phyloP scores from a whole-genome alignment of 352 stramenopile genomes.

The Phytophthora hybrid region DNA sequence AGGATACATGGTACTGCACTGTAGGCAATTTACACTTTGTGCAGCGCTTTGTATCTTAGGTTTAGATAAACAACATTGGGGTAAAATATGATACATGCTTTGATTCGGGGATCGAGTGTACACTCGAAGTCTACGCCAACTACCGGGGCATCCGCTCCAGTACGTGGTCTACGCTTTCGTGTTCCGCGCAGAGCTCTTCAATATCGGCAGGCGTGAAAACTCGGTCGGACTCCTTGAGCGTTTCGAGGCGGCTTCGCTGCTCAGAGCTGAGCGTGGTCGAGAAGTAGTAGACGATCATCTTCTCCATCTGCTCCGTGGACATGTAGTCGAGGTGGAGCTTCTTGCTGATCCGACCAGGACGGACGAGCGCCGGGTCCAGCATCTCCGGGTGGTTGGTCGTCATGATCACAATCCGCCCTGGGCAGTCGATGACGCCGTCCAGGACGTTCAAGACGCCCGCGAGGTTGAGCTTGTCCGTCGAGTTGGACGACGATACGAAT shows the following conservation, averaged over 20 bases:
- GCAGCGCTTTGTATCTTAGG: no score
- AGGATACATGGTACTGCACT: no score
- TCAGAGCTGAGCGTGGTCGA: conserved; percentile 34
- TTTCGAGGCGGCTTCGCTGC: conserved; percentile 25
- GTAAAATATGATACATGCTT: no score
- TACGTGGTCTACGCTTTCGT: conserved; percentile 51
- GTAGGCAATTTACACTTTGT: no score
- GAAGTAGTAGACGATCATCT: conserved; percentile 76
- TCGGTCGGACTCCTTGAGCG: background rate
- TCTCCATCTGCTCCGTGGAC: conserved; percentile 39
- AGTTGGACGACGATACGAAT: conserved; percentile 49
- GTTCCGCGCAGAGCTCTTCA: conserved; percentile 60
- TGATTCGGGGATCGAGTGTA: no score
- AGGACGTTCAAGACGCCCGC: conserved; percentile 91
- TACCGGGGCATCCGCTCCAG: conserved; percentile 22
- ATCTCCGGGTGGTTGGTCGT: conserved; percentile 89
- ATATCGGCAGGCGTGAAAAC: conserved; percentile 48
- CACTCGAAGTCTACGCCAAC: no score
- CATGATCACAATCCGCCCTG: conserved; percentile 86
- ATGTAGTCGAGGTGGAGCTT: conserved; percentile 79
- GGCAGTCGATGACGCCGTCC: conserved; percentile 87
- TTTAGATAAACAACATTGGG: no score
- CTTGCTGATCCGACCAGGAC: conserved; percentile 89
- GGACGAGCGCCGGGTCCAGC: conserved; percentile 85
- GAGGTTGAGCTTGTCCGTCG: conserved; percentile 77